Conservation (phyloP, 352 stramenopile species). For the Pythium grandisporangium region DNA sequence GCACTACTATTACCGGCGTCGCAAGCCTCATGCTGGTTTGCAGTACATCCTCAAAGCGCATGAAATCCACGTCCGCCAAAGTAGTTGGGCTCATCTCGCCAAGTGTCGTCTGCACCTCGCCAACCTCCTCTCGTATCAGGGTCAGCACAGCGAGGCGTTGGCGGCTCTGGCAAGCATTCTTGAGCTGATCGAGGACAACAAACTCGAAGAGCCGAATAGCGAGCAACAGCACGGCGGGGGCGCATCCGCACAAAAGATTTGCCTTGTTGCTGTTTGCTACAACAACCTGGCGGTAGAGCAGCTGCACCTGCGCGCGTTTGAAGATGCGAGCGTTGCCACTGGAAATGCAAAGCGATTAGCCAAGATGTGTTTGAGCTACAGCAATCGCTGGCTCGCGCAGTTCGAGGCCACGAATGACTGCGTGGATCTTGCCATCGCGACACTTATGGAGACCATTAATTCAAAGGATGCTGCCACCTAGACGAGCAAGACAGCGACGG, state of each 20-base stretch:
- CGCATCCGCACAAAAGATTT: constrained; percentile 84
- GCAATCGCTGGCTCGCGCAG: constrained; percentile 83
- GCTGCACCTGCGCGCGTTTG: constrained; percentile 74
- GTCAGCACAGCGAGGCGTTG: constrained; percentile 76
- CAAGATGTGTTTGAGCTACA: constrained; percentile 87
- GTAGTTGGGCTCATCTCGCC: constrained; percentile 79
- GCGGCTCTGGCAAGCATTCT: constrained; percentile 75
- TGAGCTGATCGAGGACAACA: constrained; percentile 83
- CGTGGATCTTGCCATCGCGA: constrained; percentile 51
- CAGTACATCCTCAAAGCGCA: constrained; percentile 83
- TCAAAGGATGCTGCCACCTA: constrained; percentile 12
- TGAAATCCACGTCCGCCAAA: constrained; percentile 63
- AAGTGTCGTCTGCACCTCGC: constrained; percentile 86
- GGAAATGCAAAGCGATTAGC: constrained; percentile 86
- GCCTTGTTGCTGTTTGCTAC: constrained; percentile 84
- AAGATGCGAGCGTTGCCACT: constrained; percentile 58
- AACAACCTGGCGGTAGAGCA: constrained; percentile 92
- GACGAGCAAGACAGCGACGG: constrained; percentile 3
- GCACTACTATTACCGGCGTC: constrained; percentile 86
- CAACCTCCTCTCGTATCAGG: constrained; percentile 62
- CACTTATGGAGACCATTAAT: constrained; percentile 55
- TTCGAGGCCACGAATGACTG: constrained; percentile 86
- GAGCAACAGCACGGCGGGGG: constrained; percentile 12
- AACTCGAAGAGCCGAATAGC: constrained; percentile 45
- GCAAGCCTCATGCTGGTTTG: constrained; percentile 73